Base-by-base conservation (phyloP, 805 yeast genomes). In the Ogataea philodendri region DNA sequence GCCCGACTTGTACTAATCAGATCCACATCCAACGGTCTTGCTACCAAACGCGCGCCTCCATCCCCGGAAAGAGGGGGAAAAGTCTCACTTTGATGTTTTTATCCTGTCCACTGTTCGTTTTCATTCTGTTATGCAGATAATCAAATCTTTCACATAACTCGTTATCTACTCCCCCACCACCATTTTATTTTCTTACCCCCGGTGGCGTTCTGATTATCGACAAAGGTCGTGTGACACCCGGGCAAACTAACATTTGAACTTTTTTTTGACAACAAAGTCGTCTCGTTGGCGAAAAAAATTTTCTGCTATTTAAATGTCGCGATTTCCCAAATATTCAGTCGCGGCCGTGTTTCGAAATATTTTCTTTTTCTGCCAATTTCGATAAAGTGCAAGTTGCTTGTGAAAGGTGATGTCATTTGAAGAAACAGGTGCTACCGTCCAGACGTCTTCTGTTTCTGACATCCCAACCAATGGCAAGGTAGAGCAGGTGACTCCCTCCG, bases 321-420 rank as follows among this genome's bases (percentile, higher is more conserved):
- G 33, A 48, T 46, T 44, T 46, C 52, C 52, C 52, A 36, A 30
- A 37, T 42, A 33, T 45, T 42, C 43, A 31, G 23, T 32, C 28
- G 36, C 38, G 34, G 39, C 35, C 27, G 29, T 23, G 29, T 35
- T 33, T 26, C 30, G 27, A 26, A 28, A 29, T 37, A 30, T 26
- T 37, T 40, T 35, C 37, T 29, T 35, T 40, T 37, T 44, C 48
- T 44, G 48, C 44, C 48, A 44, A 34, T 32, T 25, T 29, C 11
- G 31, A 30, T 28, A 30, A n/a, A 22, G 41, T 41, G 45, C 37
- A 32, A n/a, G 35, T 30, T 16, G 22, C 30, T 37, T 22, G 24
- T 45, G 32, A 39, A 47, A 48, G 55, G 55, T 53, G 34, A 51
- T 53, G 56, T 46, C 57, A 38, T 45, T 53, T 37, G 50, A 51